Conservation (phyloP, 2,329 filamentous ascomycete species). For the Periconia macrospinosa region DNA sequence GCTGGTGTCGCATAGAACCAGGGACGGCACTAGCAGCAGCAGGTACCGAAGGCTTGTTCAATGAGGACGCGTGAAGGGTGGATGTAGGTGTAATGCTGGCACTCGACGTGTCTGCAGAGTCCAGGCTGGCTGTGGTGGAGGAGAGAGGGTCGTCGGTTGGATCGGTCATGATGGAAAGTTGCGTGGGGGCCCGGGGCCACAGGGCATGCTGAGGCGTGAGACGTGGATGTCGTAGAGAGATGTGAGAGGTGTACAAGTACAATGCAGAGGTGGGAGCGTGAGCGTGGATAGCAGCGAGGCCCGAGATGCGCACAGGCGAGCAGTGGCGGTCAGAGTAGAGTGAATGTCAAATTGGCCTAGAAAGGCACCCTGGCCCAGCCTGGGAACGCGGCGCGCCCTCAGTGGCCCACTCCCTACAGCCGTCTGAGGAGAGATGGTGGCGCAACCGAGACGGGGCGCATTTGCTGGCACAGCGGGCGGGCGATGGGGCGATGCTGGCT, state of each 20-base stretch:
- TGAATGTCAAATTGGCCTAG: constrained; percentile 7
- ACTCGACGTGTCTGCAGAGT: constrained; percentile 39
- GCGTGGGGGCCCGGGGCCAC: constrained; percentile 20
- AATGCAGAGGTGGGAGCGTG: constrained; percentile 7
- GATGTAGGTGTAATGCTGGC: constrained; percentile 12
- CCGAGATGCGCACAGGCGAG: constrained; percentile 16
- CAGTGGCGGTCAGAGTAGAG: constrained; percentile 28
- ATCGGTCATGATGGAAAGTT: constrained; percentile 34
- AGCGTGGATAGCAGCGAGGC: constrained; percentile 26
- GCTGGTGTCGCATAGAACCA: constrained; percentile 26
- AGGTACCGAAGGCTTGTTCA: constrained; percentile 13
- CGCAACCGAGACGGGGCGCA: constrained; percentile 24
- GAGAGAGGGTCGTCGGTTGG: constrained; percentile 36
- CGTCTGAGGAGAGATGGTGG: constrained; percentile 23
- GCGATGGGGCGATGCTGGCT: no score
- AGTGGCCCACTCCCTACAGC: constrained; percentile 30
- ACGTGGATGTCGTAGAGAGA: constrained; percentile 2
- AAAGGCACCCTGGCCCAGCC: constrained; percentile 3
- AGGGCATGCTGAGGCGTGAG: constrained; percentile 33
- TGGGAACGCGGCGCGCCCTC: constrained; percentile 31
- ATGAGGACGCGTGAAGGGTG: constrained; percentile 13
- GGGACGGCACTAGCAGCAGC: constrained; percentile 20
- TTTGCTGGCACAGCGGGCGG: constrained; percentile 20
- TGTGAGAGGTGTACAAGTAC: no score
- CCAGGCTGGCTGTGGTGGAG: constrained; percentile 39